These are phyloP conservation scores for Exophiala sp. DNA, from an alignment of 2,329 filamentous ascomycete genomes.

Conservation along the genomic window DNA sequence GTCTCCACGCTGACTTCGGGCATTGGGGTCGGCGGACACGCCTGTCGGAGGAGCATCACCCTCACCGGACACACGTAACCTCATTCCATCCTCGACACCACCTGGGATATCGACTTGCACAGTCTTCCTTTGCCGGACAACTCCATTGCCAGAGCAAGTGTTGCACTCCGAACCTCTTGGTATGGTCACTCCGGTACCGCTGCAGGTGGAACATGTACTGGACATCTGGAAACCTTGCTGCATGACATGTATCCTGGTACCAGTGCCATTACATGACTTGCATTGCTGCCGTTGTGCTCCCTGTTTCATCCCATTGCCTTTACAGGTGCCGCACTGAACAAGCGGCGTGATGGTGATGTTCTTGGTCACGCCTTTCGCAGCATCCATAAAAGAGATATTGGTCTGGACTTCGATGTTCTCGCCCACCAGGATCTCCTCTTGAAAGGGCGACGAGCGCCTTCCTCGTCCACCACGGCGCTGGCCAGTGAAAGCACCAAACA, in stretches of 20 bases:
- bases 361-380: constrained; percentile 84
- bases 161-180: constrained; percentile 78
- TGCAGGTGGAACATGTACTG: constrained; percentile 77
- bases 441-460: constrained; percentile 61
- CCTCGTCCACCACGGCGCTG: constrained; percentile 53
- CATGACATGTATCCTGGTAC: constrained; percentile 82
- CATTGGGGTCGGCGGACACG: constrained; percentile 59
- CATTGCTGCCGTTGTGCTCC: constrained; percentile 72
- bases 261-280: constrained; percentile 78
- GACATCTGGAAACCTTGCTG: constrained; percentile 95
- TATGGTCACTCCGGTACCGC: constrained; percentile 70
- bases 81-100: constrained; percentile 95
- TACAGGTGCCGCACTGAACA: constrained; percentile 75
- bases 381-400: constrained; percentile 92
- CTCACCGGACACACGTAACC: constrained; percentile 76
- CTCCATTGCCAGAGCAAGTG: constrained; percentile 76
- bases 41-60: constrained; percentile 83
- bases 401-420: constrained; percentile 95
- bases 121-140: constrained; percentile 75
- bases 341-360: constrained; percentile 83
- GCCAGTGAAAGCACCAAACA: constrained; percentile 82
- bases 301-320: constrained; percentile 77
- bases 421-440: constrained; percentile 80
- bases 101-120: constrained; percentile 89
- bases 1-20: constrained; percentile 72